Percentiles rank a stretch among this genome's conserved stretches.
phyloP scores from a whole-genome alignment of 805 yeast genomes.

The Ogataea methanolica region DNA sequence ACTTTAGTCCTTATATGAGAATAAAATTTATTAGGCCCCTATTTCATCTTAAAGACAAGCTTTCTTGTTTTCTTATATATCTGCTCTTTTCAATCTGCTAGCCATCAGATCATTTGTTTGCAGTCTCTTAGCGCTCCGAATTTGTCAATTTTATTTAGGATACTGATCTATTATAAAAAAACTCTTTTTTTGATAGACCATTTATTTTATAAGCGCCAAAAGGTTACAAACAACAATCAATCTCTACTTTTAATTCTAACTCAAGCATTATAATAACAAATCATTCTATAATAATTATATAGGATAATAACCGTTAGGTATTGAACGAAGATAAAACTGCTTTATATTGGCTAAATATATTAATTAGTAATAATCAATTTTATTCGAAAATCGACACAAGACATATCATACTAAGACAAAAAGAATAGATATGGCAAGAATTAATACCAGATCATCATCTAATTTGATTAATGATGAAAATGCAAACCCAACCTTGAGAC shows the following conservation, averaged over 20 bases:
- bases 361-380: background rate
- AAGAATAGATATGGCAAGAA: slow-evolving; percentile 11
- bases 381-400: background rate
- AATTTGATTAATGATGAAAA: slow-evolving; percentile 22
- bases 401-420: slow-evolving; percentile 1
- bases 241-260: background rate
- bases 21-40: too few relatives aligned
- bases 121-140: too few relatives aligned
- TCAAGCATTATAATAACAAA: background rate
- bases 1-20: too few relatives aligned
- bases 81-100: too few relatives aligned
- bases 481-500: slow-evolving; percentile 3
- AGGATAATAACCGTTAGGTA: too few relatives aligned
- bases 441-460: slow-evolving; percentile 13
- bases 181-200: too few relatives aligned
- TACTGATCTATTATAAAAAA: too few relatives aligned
- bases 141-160: too few relatives aligned
- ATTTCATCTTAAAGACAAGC: background rate
- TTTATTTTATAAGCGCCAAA: background rate
- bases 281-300: too few relatives aligned
- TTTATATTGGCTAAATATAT: background rate
- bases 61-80: background rate
- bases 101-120: too few relatives aligned
- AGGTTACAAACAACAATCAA: background rate
- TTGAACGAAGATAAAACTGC: background rate